Evolutionary conservation across 176 grass and related monocot species (phyloP).

Genomic region (Oropetium thomaeum): DNA sequence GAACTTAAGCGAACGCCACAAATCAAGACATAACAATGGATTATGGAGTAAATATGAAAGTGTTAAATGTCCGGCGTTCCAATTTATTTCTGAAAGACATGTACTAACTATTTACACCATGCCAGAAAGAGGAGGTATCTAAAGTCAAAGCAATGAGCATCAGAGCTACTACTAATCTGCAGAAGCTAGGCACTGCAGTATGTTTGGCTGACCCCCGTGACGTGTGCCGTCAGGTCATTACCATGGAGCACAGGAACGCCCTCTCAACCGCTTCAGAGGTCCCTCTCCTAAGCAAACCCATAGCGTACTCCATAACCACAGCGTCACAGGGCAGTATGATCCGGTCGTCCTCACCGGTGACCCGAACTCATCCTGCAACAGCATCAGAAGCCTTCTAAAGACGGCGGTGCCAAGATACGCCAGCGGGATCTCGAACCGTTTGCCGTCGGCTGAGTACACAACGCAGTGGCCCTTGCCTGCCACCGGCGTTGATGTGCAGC

Average conservation of each 20-base stretch:
- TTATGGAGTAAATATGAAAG: background rate
- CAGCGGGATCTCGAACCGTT: conserved; percentile 48
- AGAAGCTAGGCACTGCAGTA: background rate
- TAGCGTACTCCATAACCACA: conserved; percentile 26
- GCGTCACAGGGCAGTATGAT: conserved; percentile 49
- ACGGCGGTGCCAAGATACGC: conserved; percentile 31
- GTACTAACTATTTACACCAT: background rate
- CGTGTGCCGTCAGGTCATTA: background rate
- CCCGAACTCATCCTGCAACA: conserved; percentile 53
- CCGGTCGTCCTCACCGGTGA: background rate
- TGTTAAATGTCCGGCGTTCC: background rate
- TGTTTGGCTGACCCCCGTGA: background rate
- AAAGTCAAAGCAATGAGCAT: background rate
- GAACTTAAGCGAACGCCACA: too few relatives aligned
- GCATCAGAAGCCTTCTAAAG: conserved; percentile 36
- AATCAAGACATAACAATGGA: too few relatives aligned
- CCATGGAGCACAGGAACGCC: conserved; percentile 23
- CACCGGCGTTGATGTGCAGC: background rate
- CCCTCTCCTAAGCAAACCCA: conserved; percentile 27
- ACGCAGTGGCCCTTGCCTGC: conserved; percentile 49
- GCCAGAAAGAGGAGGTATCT: background rate
- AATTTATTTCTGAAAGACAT: background rate
- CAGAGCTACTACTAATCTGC: background rate
- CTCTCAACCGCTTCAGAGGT: conserved; percentile 40
- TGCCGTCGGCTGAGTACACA: conserved; percentile 46